Evolutionary conservation across 1,284 basidiomycete species (phyloP).

Genomic region (Boletus subluridellus): DNA sequence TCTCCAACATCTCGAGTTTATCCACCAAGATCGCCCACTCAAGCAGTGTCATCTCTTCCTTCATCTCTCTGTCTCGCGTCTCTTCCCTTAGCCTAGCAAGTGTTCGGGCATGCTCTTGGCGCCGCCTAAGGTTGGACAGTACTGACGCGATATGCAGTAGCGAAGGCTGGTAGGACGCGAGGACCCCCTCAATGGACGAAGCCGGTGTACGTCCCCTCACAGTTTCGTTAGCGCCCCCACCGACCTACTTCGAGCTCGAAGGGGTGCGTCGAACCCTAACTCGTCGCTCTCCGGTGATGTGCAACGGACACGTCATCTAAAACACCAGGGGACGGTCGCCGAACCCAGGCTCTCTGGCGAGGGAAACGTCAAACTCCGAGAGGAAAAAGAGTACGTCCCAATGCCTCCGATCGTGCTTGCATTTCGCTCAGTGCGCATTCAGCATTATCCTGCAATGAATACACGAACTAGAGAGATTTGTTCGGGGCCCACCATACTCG

Average conservation of each 20-base stretch:
- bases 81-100: too few relatives aligned
- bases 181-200: too few relatives aligned
- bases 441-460: constrained; percentile 58
- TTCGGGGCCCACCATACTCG: constrained; percentile 22
- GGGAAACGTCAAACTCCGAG: constrained; percentile 54
- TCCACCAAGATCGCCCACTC: too few relatives aligned
- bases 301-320: constrained; percentile 37
- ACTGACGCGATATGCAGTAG: too few relatives aligned
- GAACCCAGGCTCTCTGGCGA: constrained; percentile 56
- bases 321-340: constrained; percentile 49
- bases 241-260: constrained; percentile 55
- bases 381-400: constrained; percentile 55
- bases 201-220: too few relatives aligned
- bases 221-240: too few relatives aligned
- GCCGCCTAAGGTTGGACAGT: too few relatives aligned
- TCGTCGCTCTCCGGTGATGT: constrained; percentile 9
- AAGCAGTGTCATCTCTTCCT: too few relatives aligned
- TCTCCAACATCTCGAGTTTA: too few relatives aligned
- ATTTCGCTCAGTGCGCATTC: constrained; percentile 7
- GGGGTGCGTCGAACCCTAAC: constrained; percentile 45
- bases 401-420: constrained; percentile 5
- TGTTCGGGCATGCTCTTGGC: too few relatives aligned
- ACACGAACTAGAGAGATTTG: constrained; percentile 52
- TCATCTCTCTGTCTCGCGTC: too few relatives aligned
- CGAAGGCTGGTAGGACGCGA: too few relatives aligned